These are phyloP conservation scores for Xylaria castorea DNA, from an alignment of 495 filamentous ascomycete species.

Conservation along the genomic window DNA sequence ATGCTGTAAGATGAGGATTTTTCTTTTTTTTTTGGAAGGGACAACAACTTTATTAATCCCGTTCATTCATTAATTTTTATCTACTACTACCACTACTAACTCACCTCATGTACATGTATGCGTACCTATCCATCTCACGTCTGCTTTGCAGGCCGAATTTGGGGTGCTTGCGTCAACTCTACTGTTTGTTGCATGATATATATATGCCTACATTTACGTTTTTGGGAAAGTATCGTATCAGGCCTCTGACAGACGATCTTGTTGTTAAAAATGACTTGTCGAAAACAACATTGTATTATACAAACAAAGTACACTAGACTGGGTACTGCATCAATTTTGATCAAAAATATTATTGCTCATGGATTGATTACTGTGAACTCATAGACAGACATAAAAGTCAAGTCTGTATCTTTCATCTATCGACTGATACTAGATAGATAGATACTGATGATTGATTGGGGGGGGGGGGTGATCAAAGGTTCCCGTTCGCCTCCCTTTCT, in stretches of 20 bases:
- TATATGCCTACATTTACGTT: neutral
- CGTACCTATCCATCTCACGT: neutral
- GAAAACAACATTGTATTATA: constrained; percentile 8
- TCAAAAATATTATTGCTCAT: no score
- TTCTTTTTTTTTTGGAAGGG: neutral
- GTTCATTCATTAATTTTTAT: constrained; percentile 8
- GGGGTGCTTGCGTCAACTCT: neutral
- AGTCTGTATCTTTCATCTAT: neutral
- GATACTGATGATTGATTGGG: constrained; percentile 4
- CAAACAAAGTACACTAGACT: neutral
- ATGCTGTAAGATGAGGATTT: neutral
- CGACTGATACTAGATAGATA: constrained; percentile 9
- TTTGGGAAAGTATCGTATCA: no score
- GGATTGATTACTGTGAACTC: neutral
- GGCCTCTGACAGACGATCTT: neutral
- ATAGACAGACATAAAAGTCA: neutral
- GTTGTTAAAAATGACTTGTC: neutral
- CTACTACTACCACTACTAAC: neutral
- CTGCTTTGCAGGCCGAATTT: no score
- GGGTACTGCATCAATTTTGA: no score
- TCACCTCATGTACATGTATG: neutral
- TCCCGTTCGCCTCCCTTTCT: neutral
- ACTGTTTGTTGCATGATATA: neutral
- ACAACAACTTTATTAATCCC: neutral
- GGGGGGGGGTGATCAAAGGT: neutral